Conservation (phyloP, 225 moss, liverwort and hornwort genomes). For the Ulota crispa region DNA sequence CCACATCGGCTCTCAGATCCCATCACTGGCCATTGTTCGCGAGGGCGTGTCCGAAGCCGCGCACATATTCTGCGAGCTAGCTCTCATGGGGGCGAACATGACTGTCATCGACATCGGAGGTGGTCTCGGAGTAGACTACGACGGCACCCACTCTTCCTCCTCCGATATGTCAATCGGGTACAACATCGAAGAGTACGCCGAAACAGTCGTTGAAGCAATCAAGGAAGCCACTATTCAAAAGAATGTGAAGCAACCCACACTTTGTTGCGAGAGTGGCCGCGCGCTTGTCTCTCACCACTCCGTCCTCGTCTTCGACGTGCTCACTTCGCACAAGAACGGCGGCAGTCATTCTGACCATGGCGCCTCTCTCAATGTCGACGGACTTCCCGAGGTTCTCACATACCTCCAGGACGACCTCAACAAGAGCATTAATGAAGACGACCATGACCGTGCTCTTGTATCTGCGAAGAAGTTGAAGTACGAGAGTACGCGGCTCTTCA, state of each 20-base stretch:
- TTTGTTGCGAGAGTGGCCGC: constrained; percentile 88
- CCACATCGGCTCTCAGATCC: constrained; percentile 95
- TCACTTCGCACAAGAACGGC: constrained; percentile 63
- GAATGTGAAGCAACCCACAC: constrained; percentile 65
- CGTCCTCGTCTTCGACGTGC: constrained; percentile 81
- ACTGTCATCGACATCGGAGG: constrained; percentile 88
- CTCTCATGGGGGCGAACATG: constrained; percentile 91
- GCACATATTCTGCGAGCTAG: constrained; percentile 85
- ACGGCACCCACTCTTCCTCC: constrained; percentile 71
- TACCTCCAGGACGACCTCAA: constrained; percentile 42
- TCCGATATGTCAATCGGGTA: constrained; percentile 91
- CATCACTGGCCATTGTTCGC: constrained; percentile 70
- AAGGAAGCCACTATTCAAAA: constrained; percentile 67
- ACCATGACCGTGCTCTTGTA: constrained; percentile 51
- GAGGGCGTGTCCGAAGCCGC: constrained; percentile 94
- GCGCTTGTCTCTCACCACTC: constrained; percentile 90
- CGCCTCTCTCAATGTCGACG: constrained; percentile 45
- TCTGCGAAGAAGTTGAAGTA: constrained; percentile 58
- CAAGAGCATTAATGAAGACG: constrained; percentile 33
- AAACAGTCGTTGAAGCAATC: constrained; percentile 74
- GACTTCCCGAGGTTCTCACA: constrained; percentile 50
- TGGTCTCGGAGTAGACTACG: constrained; percentile 86
- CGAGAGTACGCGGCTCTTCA: constrained; percentile 71
- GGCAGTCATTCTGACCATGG: constrained; percentile 49
- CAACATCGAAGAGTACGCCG: constrained; percentile 78